Evolutionary conservation across 2,329 filamentous ascomycete species (phyloP), one percentile per base, ranked within the genome.

Genomic region (Microsporum ferrugineum): DNA sequence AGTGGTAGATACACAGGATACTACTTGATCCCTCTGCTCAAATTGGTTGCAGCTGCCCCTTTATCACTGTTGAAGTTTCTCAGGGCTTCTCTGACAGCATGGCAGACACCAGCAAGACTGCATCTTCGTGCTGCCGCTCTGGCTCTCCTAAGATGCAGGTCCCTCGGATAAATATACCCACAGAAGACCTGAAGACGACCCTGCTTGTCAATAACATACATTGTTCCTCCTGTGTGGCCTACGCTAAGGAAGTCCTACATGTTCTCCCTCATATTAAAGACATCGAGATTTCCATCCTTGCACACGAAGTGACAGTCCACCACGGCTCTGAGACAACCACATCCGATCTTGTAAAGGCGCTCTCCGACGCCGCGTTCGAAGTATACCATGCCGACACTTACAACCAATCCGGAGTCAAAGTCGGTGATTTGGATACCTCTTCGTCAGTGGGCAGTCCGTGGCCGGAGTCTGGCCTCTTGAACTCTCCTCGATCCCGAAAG

Each of bases 201-300:
- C 73, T 79, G 34, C 73, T 78, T 61, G 75, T 78, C 57, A 75
- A 74, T 62, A 79, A 79, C 62, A 73, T 79, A 43, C 77, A 79
- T 66, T 79, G 77, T 65, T 69, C 76, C 14, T 79, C 77, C 23
- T 79, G 77, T 62, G 75, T 79, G 27, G 69, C 75, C 53, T 76
- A 78, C 65, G 73, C 77, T 55, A 72, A 72, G 38, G 75, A 76
- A 66, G 70, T 78, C n/a, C 68, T 79, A 0, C 71, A 69, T 0
- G 69, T 72, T 47, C 67, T 72, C 3, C 67, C 67, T 12, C 68
- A 74, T 3, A 69, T 77, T 53, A 64, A 64, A 8, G 64, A 68
- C 31, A 68, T 78, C 57, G 73, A 77, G 60, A 72, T 78, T 61
- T 77, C 73, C 23, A 73, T 78, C 38, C 67, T 78, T 51, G 74